Evolutionary conservation across 805 yeast genomes (phyloP).

Genomic region (Wickerhamiella galacta): DNA sequence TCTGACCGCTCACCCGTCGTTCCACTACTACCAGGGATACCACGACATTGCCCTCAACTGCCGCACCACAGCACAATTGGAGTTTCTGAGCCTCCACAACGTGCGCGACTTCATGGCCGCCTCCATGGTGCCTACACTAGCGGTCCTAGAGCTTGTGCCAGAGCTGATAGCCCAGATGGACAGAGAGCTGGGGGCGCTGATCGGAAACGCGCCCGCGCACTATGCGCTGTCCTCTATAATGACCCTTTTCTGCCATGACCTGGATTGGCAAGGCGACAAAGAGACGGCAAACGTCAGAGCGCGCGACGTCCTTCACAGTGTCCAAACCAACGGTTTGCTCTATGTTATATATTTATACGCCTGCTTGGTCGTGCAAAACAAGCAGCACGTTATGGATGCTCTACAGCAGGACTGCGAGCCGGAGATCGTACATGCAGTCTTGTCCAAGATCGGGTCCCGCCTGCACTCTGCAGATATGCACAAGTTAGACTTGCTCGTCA

Average conservation of each 20-base stretch:
- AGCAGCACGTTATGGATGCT: constrained; percentile 20
- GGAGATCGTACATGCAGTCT: constrained; percentile 28
- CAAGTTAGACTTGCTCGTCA: constrained; percentile 11
- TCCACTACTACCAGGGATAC: constrained; percentile 80
- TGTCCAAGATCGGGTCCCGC: constrained; percentile 18
- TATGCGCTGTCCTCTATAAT: constrained; percentile 64
- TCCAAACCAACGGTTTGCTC: constrained; percentile 39
- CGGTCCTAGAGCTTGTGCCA: constrained; percentile 52
- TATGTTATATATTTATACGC: constrained; percentile 45
- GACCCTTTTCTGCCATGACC: constrained; percentile 65
- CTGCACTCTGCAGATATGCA: constrained; percentile 8
- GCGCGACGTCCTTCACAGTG: constrained; percentile 43
- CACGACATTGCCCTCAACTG: constrained; percentile 69
- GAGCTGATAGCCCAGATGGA: constrained; percentile 38
- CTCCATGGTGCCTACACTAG: constrained; percentile 45
- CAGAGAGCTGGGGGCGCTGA: constrained; percentile 22
- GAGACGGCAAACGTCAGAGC: constrained; percentile 18
- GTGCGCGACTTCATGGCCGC: constrained; percentile 78
- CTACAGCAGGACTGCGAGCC: constrained; percentile 21
- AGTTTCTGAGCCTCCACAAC: constrained; percentile 30
- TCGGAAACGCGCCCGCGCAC: constrained; percentile 34
- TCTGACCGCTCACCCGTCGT: constrained; percentile 40
- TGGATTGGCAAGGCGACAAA: constrained; percentile 31
- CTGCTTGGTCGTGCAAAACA: constrained; percentile 22
- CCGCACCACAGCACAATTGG: constrained; percentile 17